A percentile compares a stretch with the other conserved stretches of the same genome.
phyloP scores from a whole-genome alignment of 495 filamentous ascomycete species.

The Jackrogersella multiformis region DNA sequence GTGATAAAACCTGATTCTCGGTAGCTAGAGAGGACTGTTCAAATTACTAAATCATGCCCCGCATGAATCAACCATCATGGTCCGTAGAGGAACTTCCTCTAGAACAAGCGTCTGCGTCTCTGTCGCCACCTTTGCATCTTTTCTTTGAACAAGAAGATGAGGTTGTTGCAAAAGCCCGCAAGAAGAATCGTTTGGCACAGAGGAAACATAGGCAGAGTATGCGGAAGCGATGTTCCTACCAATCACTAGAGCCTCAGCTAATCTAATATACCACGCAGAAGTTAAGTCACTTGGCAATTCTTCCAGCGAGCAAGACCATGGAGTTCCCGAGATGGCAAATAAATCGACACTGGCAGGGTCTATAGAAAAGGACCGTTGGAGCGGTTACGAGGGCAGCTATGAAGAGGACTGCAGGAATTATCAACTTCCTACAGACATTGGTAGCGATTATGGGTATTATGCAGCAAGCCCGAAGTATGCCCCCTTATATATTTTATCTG shows the following conservation, averaged over 20 bases:
- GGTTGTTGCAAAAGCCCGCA: not conserved
- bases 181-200: not conserved
- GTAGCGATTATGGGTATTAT: not conserved
- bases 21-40: not conserved
- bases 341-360: not conserved
- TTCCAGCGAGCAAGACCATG: not conserved
- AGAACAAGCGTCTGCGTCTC: not conserved
- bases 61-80: not conserved
- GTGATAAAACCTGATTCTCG: not conserved
- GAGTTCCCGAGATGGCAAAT: not conserved
- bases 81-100: not conserved
- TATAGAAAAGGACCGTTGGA: not conserved
- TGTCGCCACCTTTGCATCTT: not conserved
- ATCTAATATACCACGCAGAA: not conserved
- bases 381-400: not conserved
- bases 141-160: constrained; percentile 1
- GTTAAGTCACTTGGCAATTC: not conserved
- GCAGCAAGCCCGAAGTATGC: too few relatives aligned
- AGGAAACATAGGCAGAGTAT: constrained; percentile 6
- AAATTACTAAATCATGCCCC: not conserved
- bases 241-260: not conserved
- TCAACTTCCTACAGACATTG: not conserved
- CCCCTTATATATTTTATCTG: not conserved
- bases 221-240: not conserved
- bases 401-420: not conserved